Evolutionary conservation across 1,139 yeast species (phyloP), one percentile per base, ranked within the genome.

Genomic region (Citeromyces hawaiiensis): DNA sequence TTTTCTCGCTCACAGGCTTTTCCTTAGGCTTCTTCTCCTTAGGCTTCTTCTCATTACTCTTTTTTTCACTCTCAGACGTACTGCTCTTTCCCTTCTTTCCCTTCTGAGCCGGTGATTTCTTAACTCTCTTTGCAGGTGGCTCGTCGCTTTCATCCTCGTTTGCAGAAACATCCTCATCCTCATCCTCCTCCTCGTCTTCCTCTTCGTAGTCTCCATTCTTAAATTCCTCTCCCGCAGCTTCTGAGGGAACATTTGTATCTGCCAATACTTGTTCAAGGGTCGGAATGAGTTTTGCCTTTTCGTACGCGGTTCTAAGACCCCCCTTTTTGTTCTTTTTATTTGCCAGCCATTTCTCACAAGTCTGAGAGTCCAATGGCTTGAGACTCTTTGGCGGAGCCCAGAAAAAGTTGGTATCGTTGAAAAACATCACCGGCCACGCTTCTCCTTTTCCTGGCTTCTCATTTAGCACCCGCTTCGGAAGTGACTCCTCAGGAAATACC

Each of bases 321-420:
- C 43, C 40, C 31, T 17, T 33, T 18, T 18, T 36, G 13, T 10
- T 13, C 8, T 23, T 42, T 10, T 40, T 31, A 13, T 21, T 17
- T 7, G 10, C 40, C 15, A 43, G 37, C 19, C 38, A 37, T 23
- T 36, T 36, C 18, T 43, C 41, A 31, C 45, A 39, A 36, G 14
- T 23, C 13, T 39, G 38, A 1, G 39, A 36, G 14, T 42, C 40
- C 37, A 59, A 46, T 14, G 47, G 45, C 31, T 42, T 48, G 21
- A 59, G 38, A 38, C 48, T 48, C 13, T 48, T 47, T 7, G 57
- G 55, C 34, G 47, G 47, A 19, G 52, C 57, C 63, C 64, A 59
- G 42, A 51, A 55, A 40, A 50, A 60, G 2, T 60, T 54, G 2
- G 54, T 50, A 43, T 60, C 64, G 40, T 53, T 53, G 40, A 59